Evolutionary conservation across 768 basidiomycete species (phyloP).

Genomic region (Boletus patriciae): DNA sequence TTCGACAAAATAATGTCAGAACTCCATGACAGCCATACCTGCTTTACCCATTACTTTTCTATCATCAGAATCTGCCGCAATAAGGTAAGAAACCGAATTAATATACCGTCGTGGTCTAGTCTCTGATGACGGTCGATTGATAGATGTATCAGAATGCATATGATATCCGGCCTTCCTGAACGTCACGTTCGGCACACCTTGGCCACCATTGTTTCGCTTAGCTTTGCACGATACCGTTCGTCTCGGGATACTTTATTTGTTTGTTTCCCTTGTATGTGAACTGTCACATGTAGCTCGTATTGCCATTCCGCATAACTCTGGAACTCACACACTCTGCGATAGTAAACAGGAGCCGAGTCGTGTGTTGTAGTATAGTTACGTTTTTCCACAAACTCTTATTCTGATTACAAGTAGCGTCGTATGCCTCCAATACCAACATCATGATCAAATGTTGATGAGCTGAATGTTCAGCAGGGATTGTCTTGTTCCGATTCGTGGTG

Average conservation of each 20-base stretch:
- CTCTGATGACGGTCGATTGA: conserved; percentile 12
- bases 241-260: conserved; percentile 18
- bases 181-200: too few species aligned
- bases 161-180: background rate
- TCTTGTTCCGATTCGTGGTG: conserved; percentile 67
- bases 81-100: background rate
- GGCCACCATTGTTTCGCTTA: conserved; percentile 3
- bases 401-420: background rate
- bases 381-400: background rate
- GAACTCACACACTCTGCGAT: background rate
- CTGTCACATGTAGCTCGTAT: background rate
- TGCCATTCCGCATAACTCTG: background rate
- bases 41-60: background rate
- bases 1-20: background rate
- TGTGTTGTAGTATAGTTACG: conserved; percentile 20
- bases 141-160: conserved; percentile 3
- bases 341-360: background rate
- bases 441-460: conserved; percentile 2
- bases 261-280: conserved; percentile 24
- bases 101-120: background rate
- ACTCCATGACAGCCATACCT: background rate
- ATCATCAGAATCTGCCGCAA: background rate
- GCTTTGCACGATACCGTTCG: background rate
- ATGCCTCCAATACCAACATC: too few species aligned
- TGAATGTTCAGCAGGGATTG: conserved; percentile 34